Evolutionary conservation across 495 filamentous ascomycete genomes (phyloP).

Genomic region (Aspergillus incahuasiensis): DNA sequence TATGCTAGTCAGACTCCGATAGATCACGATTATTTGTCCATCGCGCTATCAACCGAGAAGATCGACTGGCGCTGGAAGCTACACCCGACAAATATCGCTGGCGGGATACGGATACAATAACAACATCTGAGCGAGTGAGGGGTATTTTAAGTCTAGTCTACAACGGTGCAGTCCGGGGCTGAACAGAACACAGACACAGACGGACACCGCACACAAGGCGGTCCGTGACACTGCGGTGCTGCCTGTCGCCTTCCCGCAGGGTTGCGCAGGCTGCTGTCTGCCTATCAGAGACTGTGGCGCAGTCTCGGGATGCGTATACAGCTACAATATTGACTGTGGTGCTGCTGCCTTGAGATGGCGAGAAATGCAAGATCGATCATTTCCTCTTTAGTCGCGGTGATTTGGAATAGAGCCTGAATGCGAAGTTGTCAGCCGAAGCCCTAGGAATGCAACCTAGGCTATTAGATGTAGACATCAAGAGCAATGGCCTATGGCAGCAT

Average conservation of each 20-base stretch:
- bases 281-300: constrained; percentile 13
- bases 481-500: too few species aligned
- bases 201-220: constrained; percentile 17
- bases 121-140: neutral
- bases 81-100: constrained; percentile 4
- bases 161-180: too few species aligned
- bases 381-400: neutral
- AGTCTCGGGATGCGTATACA: neutral
- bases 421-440: constrained; percentile 5
- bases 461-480: too few species aligned
- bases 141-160: constrained; percentile 6
- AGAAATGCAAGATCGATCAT: neutral
- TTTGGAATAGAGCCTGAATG: constrained; percentile 14
- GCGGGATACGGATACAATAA: neutral
- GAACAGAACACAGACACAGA: constrained; percentile 13
- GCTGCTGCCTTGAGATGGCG: neutral
- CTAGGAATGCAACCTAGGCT: neutral
- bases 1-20: neutral
- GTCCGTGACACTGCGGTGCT: constrained; percentile 25
- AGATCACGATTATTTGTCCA: constrained; percentile 13
- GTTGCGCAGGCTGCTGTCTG: constrained; percentile 13
- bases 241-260: constrained; percentile 24
- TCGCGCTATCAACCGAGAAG: neutral
- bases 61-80: constrained; percentile 13
- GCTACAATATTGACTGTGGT: neutral